Evolutionary conservation across 768 basidiomycete genomes (phyloP), one percentile per base, ranked within the genome.

Genomic region (Collybia sordida): DNA sequence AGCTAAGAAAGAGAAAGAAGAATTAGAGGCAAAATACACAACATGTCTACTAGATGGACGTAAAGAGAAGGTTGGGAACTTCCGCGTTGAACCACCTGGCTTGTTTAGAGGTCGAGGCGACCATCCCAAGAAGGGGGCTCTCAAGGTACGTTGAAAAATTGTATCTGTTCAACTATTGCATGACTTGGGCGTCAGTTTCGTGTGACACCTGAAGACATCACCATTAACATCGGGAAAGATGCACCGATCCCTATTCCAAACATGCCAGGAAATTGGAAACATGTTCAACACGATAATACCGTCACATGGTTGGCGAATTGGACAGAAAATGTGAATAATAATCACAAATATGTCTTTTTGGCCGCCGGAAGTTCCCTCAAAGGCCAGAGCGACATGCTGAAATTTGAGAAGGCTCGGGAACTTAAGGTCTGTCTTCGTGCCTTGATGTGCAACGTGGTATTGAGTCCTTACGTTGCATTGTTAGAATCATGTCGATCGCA

Each of bases 281-380:
- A 78, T 3, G 75, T 97, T 18, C 78, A 83, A 9, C 92, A 98
- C 63, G 95, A 98, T 64, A 87, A 95, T 57, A 98, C 93, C 2
- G 97, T 98, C 22, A 98, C 97, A 11, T 99, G 97, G 97, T 79
- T 99, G 42, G 97, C 97, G 4, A 95, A 90, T 49, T 99, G 97
- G 97, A 94, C 93, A 40, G 97, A 98, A 69, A 99, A 99, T 63
- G 85, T 98, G 70, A 98, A 98, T 62, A 83, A 85, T 52, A 91
- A 88, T 63, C 85, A 90, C 68, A 98, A 98, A 72, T 99, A 99
- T 63, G 97, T 99, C 47, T 98, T 98, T 79, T 71, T 98, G 55
- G 93, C 97, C 6, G 91, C 97, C n/a, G 93, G 93, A 36, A 96
- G 93, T 60, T 95, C 94, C 6, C 79, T 98, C 62, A 99, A 99